Evolutionary conservation across 176 grass and related monocot genomes (phyloP), one percentile per base, ranked within the genome.

Genomic region (Raddia guianensis): DNA sequence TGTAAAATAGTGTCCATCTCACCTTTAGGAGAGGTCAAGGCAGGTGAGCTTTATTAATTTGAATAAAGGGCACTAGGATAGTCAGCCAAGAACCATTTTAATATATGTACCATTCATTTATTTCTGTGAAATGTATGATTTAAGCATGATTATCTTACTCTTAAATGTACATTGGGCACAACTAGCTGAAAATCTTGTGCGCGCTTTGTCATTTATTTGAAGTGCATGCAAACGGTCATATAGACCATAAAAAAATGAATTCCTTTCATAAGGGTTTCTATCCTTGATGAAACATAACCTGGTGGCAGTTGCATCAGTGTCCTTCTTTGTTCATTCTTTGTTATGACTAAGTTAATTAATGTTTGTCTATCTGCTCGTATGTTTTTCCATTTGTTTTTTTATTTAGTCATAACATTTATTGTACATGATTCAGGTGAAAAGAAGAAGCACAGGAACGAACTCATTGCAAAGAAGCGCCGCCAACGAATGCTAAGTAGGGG

Each of bases 401-500:
- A 10, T 52, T 16, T 66, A 27, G 47, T 42, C 59, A 42, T 68
- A 63, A 80, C 8, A 69, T 71, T 81, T 58, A 66, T 52, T 83
- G 11, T 53, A 43, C 79, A 55, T 64, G 45, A 62, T 87, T 62
- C 73, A 98, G 92, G 92, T 89, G 92, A 87, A 78, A 98, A 91
- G 77, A 94, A 94, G 95, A 94, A 94, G 64, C 86, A 91, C 19
- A 87, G 50, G 49, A 94, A 98, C 84, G 95, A 98, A 66, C 86
- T 85, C 49, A 89, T 94, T 91, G 90, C 90, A 83, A 83, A 94
- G 77, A 98, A 98, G 84, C 92, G 90, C 45, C 79, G 64, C 42
- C 90, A 94, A 69, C 85, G 95, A 32, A 94, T 93, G 92, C 77
- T 94, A 69, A 92, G 89, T 81, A 85, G 95, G 80, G 95, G 95